These are phyloP conservation scores for Paxillus rubicundulus DNA, from an alignment of 768 basidiomycete species.

Conservation along the genomic window DNA sequence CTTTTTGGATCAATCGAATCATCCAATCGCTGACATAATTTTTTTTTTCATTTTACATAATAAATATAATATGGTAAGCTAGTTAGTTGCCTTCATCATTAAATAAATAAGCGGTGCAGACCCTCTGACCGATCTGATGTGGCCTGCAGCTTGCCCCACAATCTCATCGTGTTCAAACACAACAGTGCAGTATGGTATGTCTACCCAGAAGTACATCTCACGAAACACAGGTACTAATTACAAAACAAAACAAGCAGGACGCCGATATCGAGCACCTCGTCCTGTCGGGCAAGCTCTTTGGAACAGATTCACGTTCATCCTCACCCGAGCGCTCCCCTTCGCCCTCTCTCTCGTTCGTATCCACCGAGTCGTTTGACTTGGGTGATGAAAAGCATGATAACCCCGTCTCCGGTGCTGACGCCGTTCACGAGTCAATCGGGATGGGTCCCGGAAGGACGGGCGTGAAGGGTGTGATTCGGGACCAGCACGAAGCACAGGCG, in stretches of 20 bases:
- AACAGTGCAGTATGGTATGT: slow-evolving; percentile 16
- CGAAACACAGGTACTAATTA: neutral
- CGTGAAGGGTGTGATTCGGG: slow-evolving; percentile 85
- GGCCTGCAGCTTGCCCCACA: too few relatives aligned
- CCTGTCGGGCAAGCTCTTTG: slow-evolving; percentile 76
- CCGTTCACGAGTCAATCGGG: slow-evolving; percentile 59
- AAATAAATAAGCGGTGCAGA: too few relatives aligned
- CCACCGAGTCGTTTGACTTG: slow-evolving; percentile 33
- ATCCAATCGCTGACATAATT: too few relatives aligned
- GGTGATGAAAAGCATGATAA: slow-evolving; percentile 49
- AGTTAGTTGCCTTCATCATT: too few relatives aligned
- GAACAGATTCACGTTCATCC: slow-evolving; percentile 47
- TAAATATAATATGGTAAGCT: too few relatives aligned
- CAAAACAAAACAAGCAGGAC: slow-evolving; percentile 18
- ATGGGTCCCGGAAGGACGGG: slow-evolving; percentile 87
- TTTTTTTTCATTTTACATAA: too few relatives aligned
- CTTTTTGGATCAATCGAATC: neutral
- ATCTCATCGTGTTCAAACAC: neutral
- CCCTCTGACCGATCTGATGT: neutral
- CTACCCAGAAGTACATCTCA: neutral
- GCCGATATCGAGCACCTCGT: slow-evolving; percentile 68
- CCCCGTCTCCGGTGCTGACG: slow-evolving; percentile 38
- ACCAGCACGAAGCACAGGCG: slow-evolving; percentile 65
- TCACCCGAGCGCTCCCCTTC: slow-evolving; percentile 68
- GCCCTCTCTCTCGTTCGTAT: slow-evolving; percentile 34